Evolutionary conservation across 345 rosid species (phyloP), one percentile per base, ranked within the genome.

Genomic region (Populus deltoides): DNA sequence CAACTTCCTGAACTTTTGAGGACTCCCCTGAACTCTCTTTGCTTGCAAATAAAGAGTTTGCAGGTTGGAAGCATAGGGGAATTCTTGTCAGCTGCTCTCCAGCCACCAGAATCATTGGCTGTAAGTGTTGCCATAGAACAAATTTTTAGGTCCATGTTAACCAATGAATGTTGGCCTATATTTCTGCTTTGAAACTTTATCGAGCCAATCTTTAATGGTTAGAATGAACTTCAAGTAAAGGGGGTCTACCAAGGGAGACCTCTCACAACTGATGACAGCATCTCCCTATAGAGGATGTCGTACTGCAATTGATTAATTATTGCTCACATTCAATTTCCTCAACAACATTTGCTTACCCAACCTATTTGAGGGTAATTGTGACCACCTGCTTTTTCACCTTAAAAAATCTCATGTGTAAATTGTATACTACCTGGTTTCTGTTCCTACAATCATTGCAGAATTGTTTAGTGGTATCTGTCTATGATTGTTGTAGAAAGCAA

Each of bases 1-100:
- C 98, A 96, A 86, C 98, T 96, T 84, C 99, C 98, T 12, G 99
- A 96, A 77, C 98, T 96, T 83, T 80, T 96, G 89, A 90, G 99
- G 84, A 96, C 98, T 88, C 99, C 99, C 51, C 83, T 96, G 79
- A 93, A 96, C 84, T 96, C 99, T 83, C 99, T 96, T 74, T 96
- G 99, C 90, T 85, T 96, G 94, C 99, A 93, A 90, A 96, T 96
- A 78, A 96, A 96, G 86, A 91, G 98, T 81, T 87, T 96, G 84
- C 97, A 86, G 86, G 95, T 93, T 76, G 95, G 83, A 73, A 91
- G 97, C 73, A 92, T 93, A 65, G 99, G 89, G 71, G 99, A 89
- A 69, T 96, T 96, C 90, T 87, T 96, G 84, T 93, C 97, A 70
- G 89, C 99, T 80, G 98, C 98, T 24, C 88, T 96, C 78, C 99